Conservation (phyloP, 2,329 filamentous ascomycete genomes). For the Cladosporium oxysporum region DNA sequence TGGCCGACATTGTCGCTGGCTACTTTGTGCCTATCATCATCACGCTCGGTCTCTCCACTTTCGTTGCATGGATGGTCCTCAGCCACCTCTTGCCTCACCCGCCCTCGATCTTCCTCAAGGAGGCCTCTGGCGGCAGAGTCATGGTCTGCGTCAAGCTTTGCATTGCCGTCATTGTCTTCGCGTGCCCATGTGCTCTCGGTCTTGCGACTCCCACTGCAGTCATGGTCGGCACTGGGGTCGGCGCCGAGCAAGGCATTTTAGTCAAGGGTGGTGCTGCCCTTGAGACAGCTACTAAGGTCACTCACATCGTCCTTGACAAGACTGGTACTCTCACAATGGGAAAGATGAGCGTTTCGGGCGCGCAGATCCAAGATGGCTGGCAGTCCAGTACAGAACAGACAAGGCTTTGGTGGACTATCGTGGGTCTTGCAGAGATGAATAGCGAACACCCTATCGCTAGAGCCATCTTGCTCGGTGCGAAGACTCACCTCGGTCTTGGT, state of each 20-base stretch:
- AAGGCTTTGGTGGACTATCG: conserved; percentile 90
- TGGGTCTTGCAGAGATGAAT: conserved; percentile 92
- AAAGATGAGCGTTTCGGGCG: conserved; percentile 86
- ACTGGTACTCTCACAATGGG: conserved; percentile 93
- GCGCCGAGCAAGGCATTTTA: conserved; percentile 93
- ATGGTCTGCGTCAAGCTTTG: conserved; percentile 98
- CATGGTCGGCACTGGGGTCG: conserved; percentile 98
- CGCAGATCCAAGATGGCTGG: conserved; percentile 70
- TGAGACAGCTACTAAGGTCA: conserved; percentile 87
- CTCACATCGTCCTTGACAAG: conserved; percentile 90
- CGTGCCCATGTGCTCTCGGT: conserved; percentile 94
- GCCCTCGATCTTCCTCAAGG: conserved; percentile 82
- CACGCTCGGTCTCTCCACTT: conserved; percentile 78
- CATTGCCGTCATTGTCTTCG: conserved; percentile 97
- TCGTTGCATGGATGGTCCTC: conserved; percentile 90
- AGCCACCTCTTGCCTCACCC: conserved; percentile 82
- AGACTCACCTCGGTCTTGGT: conserved; percentile 71
- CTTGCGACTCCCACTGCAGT: conserved; percentile 94
- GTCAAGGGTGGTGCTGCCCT: conserved; percentile 94
- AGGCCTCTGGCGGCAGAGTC: conserved; percentile 80
- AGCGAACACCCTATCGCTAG: conserved; percentile 96
- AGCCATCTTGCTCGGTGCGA: conserved; percentile 76
- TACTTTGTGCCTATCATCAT: conserved; percentile 94
- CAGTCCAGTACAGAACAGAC: conserved; percentile 65
- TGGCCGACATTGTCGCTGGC: conserved; percentile 87